A percentile compares a stretch with the other conserved stretches of the same genome.
phyloP scores from a whole-genome alignment of 495 filamentous ascomycete species.

The Annulohypoxylon maeteangense region DNA sequence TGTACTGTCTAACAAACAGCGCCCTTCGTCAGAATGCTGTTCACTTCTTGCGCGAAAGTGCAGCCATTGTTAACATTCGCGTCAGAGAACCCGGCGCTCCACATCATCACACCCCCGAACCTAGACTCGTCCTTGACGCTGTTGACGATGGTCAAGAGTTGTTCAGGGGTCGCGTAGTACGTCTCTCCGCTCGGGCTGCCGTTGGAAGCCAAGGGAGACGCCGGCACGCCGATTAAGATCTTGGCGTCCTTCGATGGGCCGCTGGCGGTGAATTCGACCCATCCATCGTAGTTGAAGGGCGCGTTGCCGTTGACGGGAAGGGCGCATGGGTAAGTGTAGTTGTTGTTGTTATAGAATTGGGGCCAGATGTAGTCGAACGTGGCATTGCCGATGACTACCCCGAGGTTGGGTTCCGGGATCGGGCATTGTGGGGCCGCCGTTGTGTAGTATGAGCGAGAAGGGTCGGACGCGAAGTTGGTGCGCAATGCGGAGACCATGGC shows the following conservation, averaged over 20 bases:
- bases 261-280: constrained; percentile 55
- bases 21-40: constrained; percentile 21
- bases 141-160: constrained; percentile 51
- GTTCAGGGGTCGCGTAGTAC: constrained; percentile 57
- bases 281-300: constrained; percentile 56
- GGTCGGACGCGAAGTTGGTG: constrained; percentile 54
- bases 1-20: constrained; percentile 12
- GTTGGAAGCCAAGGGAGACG: constrained; percentile 53
- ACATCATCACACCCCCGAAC: constrained; percentile 66
- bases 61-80: constrained; percentile 54
- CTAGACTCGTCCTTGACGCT: constrained; percentile 49
- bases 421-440: constrained; percentile 68
- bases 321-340: constrained; percentile 48
- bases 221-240: constrained; percentile 62
- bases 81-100: constrained; percentile 62
- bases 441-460: constrained; percentile 63
- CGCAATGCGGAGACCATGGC: constrained; percentile 59
- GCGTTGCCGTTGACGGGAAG: constrained; percentile 49
- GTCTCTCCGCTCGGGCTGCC: constrained; percentile 52
- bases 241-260: constrained; percentile 55
- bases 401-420: constrained; percentile 64
- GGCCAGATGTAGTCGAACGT: constrained; percentile 62
- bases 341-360: constrained; percentile 59
- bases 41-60: constrained; percentile 50
- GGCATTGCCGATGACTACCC: constrained; percentile 57